A percentile compares a stretch with the other conserved stretches of the same genome.
These are phyloP conservation scores for Gossypium armourianum DNA, from an alignment of 441 rosid species.

Conservation along the genomic window DNA sequence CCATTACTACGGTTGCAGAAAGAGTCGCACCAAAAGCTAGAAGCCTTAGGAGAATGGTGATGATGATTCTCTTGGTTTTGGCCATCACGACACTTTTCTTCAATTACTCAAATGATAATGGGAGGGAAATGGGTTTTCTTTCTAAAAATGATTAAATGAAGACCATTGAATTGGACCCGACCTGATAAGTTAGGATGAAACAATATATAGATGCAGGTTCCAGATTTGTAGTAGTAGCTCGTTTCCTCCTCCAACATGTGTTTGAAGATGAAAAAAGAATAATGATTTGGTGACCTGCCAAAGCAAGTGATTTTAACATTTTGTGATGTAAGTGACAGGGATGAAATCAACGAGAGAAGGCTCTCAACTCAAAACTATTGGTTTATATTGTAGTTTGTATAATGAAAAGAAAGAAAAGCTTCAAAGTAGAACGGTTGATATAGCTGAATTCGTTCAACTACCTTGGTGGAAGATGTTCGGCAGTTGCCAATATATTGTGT, in stretches of 20 bases:
- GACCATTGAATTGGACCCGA: background rate
- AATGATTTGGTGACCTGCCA: slow-evolving; percentile 17
- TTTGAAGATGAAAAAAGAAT: background rate
- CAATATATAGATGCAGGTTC: background rate
- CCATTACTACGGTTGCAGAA: slow-evolving; percentile 36
- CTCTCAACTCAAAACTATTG: slow-evolving; percentile 1
- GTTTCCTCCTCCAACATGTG: background rate
- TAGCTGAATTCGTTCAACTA: slow-evolving; percentile 15
- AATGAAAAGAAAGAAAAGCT: background rate
- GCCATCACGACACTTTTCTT: slow-evolving; percentile 16
- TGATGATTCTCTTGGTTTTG: slow-evolving; percentile 18
- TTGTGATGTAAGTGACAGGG: background rate
- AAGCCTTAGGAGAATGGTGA: slow-evolving; percentile 31
- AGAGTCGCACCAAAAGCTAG: slow-evolving; percentile 33
- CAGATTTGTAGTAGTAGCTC: background rate
- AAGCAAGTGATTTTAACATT: background rate
- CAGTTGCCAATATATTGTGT: background rate
- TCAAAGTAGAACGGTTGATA: background rate
- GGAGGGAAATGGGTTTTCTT: slow-evolving; percentile 3
- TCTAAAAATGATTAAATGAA: background rate
- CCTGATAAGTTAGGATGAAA: background rate
- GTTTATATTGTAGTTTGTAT: background rate
- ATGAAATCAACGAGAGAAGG: background rate
- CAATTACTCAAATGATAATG: background rate
- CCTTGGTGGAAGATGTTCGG: background rate